These are phyloP conservation scores for Leccinum subfulvum DNA, from an alignment of 1,284 basidiomycete genomes.

Conservation along the genomic window DNA sequence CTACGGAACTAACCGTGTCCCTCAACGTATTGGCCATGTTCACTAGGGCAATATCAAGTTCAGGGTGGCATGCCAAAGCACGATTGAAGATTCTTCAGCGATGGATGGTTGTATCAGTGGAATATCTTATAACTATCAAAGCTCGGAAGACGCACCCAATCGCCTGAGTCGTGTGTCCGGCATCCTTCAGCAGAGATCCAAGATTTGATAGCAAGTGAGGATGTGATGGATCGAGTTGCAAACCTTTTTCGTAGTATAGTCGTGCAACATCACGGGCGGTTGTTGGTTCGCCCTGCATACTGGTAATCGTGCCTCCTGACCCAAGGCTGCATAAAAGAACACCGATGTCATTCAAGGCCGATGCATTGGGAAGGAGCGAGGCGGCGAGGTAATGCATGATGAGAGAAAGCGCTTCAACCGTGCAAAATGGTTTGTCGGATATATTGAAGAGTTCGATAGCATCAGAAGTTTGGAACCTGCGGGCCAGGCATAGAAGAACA, in stretches of 20 bases:
- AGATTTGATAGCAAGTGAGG: constrained; percentile 63
- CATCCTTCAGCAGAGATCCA: constrained; percentile 60
- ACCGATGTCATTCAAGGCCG: constrained; percentile 61
- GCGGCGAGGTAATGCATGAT: constrained; percentile 60
- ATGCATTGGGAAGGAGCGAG: constrained; percentile 51
- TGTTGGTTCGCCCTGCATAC: constrained; percentile 15
- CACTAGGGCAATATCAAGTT: constrained; percentile 59
- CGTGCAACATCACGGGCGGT: constrained; percentile 46
- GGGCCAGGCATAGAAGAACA: constrained; percentile 55
- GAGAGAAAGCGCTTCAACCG: constrained; percentile 47
- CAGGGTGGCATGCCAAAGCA: constrained; percentile 54
- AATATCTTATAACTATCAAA: background rate
- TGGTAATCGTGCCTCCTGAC: constrained; percentile 27
- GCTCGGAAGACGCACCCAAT: constrained; percentile 40
- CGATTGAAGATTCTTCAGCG: constrained; percentile 25
- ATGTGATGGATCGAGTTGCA: constrained; percentile 53
- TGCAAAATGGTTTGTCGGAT: constrained; percentile 39
- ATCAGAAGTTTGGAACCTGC: constrained; percentile 44
- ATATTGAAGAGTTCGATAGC: constrained; percentile 27
- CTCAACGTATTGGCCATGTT: constrained; percentile 63
- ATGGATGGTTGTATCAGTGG: constrained; percentile 10
- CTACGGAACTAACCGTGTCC: constrained; percentile 38
- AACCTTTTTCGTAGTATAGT: constrained; percentile 53
- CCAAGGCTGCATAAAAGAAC: constrained; percentile 54
- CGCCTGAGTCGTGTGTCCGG: constrained; percentile 50